Base-by-base conservation (phyloP, 345 rosid species). In the Salix arbutifolia region DNA sequence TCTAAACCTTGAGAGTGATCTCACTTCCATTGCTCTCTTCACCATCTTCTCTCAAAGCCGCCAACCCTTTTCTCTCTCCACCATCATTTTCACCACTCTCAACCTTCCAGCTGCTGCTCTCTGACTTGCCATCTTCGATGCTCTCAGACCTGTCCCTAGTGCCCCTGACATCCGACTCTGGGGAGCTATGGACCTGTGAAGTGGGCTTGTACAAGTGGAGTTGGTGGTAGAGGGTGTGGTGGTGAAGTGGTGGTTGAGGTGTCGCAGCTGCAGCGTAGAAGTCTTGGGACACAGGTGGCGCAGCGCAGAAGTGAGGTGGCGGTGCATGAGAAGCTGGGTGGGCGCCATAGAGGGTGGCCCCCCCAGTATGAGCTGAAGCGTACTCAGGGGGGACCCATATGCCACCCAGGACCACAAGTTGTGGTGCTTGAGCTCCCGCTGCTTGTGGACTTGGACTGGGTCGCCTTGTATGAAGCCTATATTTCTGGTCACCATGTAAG, bases 331-430 rank as follows among this genome's bases (percentile, higher is more conserved):
- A 35, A 4, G 85, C 35, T 4, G 87, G 90, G 79, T 89, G 88
- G 44, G 84, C 44, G 16, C 89, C 85, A 75, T 93, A 93, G 65
- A 90, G 82, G 30, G 92, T 66, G 6, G 90, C 77, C 26, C 82
- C 71, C 23, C 91, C 94, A 30, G 83, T 78, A 76, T 90, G 88
- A 58, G 90, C 86, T 0, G 88, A n/a, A n/a, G 98, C 92, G 69
- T 96, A 96, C 67, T 96, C 99, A 0, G 94, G 91, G 17, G 98
- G 97, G 70, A 96, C 96, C 99, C 97, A 96, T 42, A 96, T 92
- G 71, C 97, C 85, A 13, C 98, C 98, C 75, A 95, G 83, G 83
- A 96, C 95, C 16, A 96, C 93, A 23, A 96, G 85, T 83, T 87
- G 98, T 1, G 95, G 90, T 7, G 89, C 67, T 11, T 86, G 82